These are phyloP conservation scores for Stylonectria norvegica DNA, from an alignment of 2,329 filamentous ascomycete species.

Conservation along the genomic window DNA sequence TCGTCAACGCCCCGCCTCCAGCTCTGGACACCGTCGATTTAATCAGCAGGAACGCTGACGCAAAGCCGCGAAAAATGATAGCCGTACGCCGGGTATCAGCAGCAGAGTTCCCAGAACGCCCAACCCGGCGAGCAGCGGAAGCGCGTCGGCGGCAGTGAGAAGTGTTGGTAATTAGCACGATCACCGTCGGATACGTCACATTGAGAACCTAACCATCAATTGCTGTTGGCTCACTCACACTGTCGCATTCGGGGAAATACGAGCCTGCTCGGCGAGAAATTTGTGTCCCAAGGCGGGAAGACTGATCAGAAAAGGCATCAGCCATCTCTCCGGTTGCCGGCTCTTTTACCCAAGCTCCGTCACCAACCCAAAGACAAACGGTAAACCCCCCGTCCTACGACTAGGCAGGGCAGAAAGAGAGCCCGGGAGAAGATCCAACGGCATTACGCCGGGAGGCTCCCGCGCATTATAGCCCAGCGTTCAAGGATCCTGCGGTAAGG, in stretches of 20 bases:
- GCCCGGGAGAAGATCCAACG: too few species aligned
- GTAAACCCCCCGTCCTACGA: too few species aligned
- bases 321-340: too few species aligned
- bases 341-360: too few species aligned
- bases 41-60: neutral
- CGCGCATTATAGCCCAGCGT: too few species aligned
- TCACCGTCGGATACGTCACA: neutral
- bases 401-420: too few species aligned
- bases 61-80: constrained; percentile 12
- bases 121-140: too few species aligned
- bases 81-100: constrained; percentile 10
- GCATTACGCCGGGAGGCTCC: too few species aligned
- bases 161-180: too few species aligned
- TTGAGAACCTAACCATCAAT: neutral
- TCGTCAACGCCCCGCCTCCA: constrained; percentile 2
- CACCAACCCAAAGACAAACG: too few species aligned
- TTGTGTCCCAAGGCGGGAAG: neutral
- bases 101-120: constrained; percentile 3
- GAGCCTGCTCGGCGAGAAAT: neutral
- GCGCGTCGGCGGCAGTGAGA: too few species aligned
- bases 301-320: neutral
- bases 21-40: neutral
- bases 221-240: neutral
- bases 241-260: neutral
- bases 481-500: too few species aligned